Percentiles rank a stretch among this genome's conserved stretches.
Evolutionary conservation across 148 eudicot genomes (phyloP).

Genomic region (Rhododendron henanense): DNA sequence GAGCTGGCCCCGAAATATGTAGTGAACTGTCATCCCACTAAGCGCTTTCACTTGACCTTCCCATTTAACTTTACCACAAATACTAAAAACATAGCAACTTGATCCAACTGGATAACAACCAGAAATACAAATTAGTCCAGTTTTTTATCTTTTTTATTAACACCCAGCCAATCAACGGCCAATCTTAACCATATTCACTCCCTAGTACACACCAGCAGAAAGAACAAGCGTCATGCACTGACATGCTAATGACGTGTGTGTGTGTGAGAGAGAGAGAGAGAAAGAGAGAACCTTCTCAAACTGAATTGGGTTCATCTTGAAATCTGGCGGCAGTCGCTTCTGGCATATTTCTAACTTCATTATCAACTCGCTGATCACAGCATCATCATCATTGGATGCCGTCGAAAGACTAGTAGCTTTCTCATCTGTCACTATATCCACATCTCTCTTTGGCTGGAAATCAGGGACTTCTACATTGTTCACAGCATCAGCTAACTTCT

Average conservation of each 20-base stretch:
- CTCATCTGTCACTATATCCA: slow-evolving; percentile 76
- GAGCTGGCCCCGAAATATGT: neutral
- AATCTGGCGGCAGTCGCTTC: slow-evolving; percentile 43
- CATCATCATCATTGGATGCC: slow-evolving; percentile 76
- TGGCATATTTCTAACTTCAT: slow-evolving; percentile 49
- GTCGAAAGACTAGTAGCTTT: slow-evolving; percentile 62
- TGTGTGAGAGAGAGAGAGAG: neutral
- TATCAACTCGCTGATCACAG: slow-evolving; percentile 58
- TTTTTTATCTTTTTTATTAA: neutral
- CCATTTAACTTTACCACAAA: neutral
- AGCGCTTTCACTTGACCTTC: neutral
- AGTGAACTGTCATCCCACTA: neutral
- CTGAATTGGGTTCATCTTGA: slow-evolving; percentile 86
- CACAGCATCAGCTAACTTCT: slow-evolving; percentile 63
- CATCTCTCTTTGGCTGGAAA: slow-evolving; percentile 70
- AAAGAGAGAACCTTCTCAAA: slow-evolving; percentile 71
- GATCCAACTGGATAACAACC: neutral
- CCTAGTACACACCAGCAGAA: neutral
- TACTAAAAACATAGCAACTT: neutral
- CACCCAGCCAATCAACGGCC: neutral
- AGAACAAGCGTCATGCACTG: neutral
- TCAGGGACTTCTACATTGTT: slow-evolving; percentile 64
- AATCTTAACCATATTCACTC: neutral
- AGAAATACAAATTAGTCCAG: neutral
- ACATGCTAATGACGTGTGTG: neutral